Evolutionary conservation across 352 stramenopile genomes (phyloP).

Genomic region (Globisporangium megalacanthum): DNA sequence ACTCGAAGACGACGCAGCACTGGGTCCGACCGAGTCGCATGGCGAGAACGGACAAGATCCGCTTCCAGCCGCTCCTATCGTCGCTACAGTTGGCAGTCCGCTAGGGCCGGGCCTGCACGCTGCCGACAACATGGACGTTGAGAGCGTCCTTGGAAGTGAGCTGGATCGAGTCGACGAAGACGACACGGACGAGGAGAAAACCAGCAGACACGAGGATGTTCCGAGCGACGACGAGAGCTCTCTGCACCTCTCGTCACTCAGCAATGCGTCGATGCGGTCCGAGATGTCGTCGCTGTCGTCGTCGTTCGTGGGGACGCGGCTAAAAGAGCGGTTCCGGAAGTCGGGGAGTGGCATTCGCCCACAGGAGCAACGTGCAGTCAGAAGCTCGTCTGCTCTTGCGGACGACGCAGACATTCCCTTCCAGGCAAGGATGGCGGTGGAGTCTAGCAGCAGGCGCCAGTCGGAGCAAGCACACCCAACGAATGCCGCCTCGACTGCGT

Average conservation of each 20-base stretch:
- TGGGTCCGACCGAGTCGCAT: background rate
- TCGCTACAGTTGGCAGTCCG: background rate
- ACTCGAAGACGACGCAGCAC: background rate
- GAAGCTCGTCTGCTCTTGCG: background rate
- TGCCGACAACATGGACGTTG: background rate
- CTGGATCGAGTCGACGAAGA: background rate
- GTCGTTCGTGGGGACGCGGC: slow-evolving; percentile 29
- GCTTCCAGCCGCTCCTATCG: background rate
- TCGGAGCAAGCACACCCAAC: background rate
- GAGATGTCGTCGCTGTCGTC: slow-evolving; percentile 64
- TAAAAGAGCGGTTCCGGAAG: slow-evolving; percentile 4
- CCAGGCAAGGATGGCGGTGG: background rate
- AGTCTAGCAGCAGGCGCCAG: background rate
- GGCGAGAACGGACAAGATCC: background rate
- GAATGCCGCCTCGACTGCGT: background rate
- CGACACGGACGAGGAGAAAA: background rate
- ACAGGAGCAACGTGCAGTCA: background rate
- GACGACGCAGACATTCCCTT: background rate
- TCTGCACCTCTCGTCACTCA: slow-evolving; percentile 60
- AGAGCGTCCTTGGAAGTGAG: background rate
- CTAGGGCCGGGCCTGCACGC: no score
- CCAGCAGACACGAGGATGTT: background rate
- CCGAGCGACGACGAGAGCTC: slow-evolving; percentile 35
- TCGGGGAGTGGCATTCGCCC: background rate
- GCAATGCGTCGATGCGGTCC: slow-evolving; percentile 29